These are phyloP conservation scores for Salix arbutifolia DNA, from an alignment of 345 rosid species.

Conservation along the genomic window DNA sequence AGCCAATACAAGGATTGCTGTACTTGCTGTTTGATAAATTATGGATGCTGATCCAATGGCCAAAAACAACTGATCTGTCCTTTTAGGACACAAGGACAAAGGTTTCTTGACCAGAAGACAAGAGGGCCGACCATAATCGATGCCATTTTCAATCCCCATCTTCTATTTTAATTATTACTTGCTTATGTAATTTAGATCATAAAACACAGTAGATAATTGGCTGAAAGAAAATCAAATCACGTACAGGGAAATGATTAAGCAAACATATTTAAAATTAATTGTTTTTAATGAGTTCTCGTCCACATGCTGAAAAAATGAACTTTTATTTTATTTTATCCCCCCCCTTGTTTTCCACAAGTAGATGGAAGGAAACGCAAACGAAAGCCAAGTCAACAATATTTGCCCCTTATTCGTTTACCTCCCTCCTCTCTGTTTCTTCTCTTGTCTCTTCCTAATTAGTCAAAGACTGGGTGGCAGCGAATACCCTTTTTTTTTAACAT, in stretches of 20 bases:
- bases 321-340: background rate
- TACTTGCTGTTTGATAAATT: background rate
- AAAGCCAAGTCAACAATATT: conserved; percentile 21
- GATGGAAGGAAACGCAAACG: background rate
- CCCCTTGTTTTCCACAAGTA: background rate
- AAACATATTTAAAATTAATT: background rate
- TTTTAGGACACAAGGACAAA: background rate
- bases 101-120: background rate
- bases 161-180: background rate
- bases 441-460: conserved; percentile 12
- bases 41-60: background rate
- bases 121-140: background rate
- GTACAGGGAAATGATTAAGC: background rate
- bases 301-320: background rate
- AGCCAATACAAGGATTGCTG: background rate
- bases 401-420: background rate
- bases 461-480: conserved; percentile 36
- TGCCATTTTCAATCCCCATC: background rate
- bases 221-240: too few relatives aligned
- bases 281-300: background rate
- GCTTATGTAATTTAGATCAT: background rate
- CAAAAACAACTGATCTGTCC: background rate
- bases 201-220: background rate
- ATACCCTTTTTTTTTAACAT: background rate
- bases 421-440: background rate